Conservation (phyloP, 495 filamentous ascomycete species). For the Pseudevernia furfuracea region DNA sequence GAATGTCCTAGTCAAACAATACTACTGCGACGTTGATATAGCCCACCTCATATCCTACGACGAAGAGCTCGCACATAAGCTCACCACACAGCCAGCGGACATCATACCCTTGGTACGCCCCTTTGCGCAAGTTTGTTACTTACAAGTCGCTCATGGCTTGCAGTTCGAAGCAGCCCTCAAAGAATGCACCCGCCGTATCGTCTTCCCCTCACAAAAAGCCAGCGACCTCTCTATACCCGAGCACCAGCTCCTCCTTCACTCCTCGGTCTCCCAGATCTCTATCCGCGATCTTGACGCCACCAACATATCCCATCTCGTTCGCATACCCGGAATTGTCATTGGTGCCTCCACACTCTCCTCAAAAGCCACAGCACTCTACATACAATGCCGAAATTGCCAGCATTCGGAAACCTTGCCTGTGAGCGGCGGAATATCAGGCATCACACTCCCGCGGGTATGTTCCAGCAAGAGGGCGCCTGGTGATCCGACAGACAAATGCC, state of each 20-base stretch:
- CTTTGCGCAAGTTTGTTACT: background rate
- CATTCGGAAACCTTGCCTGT: conserved; percentile 64
- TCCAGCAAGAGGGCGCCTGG: conserved; percentile 49
- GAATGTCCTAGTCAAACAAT: conserved; percentile 90
- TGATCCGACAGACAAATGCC: conserved; percentile 63
- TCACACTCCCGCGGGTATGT: conserved; percentile 75
- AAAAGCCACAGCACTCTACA: conserved; percentile 78
- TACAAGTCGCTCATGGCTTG: conserved; percentile 15
- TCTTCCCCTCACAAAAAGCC: conserved; percentile 66
- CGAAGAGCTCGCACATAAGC: conserved; percentile 86
- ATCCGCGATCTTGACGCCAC: conserved; percentile 91
- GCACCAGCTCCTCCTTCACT: conserved; percentile 94
- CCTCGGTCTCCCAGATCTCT: conserved; percentile 77
- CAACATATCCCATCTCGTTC: conserved; percentile 88
- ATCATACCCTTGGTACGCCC: conserved; percentile 77
- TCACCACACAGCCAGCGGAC: conserved; percentile 84
- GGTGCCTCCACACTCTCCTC: conserved; percentile 94
- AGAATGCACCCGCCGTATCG: conserved; percentile 85
- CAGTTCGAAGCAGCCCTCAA: conserved; percentile 89
- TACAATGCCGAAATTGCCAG: conserved; percentile 85
- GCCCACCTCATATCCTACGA: conserved; percentile 94
- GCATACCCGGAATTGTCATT: conserved; percentile 96
- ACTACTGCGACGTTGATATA: conserved; percentile 95
- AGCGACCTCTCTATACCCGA: conserved; percentile 64
- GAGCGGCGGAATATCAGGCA: conserved; percentile 74